phyloP scores from a whole-genome alignment of 371 early-diverging fungal genomes.

The Mortierella sp. region DNA sequence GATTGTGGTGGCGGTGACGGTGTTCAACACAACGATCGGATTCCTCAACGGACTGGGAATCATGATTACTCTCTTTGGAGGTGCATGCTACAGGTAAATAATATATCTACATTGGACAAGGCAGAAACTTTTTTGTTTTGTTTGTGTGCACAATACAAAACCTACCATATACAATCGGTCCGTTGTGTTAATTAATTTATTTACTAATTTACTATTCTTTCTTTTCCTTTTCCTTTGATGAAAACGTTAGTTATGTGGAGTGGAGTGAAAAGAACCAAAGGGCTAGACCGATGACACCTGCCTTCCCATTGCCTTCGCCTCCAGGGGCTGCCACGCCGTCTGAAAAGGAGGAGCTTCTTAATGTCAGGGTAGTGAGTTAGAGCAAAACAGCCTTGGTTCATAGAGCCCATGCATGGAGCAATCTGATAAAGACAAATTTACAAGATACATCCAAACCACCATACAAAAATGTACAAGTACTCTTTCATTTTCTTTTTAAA shows the following conservation, averaged over 20 bases:
- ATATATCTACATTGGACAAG: neutral
- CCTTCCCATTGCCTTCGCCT: conserved; percentile 20
- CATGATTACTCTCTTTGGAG: conserved; percentile 70
- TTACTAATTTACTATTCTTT: neutral
- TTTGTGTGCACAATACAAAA: neutral
- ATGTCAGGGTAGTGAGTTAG: conserved; percentile 15
- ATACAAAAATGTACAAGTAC: conserved; percentile 5
- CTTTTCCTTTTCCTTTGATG: neutral
- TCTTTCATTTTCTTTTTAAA: neutral
- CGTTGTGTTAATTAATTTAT: neutral
- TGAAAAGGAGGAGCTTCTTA: conserved; percentile 21
- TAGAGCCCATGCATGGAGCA: neutral
- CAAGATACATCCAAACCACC: neutral
- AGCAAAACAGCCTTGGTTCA: neutral
- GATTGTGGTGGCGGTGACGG: conserved; percentile 80
- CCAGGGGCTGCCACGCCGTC: neutral
- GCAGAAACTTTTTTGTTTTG: neutral
- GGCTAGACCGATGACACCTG: conserved; percentile 26
- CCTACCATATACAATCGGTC: too few relatives aligned
- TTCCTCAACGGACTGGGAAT: conserved; percentile 81
- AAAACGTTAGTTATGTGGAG: conserved; percentile 11
- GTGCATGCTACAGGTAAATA: conserved; percentile 50
- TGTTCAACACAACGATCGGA: conserved; percentile 81
- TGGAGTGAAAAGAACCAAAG: conserved; percentile 21
- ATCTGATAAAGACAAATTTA: neutral